Conservation (phyloP, 805 yeast genomes). For the Teunomyces panamensis region DNA sequence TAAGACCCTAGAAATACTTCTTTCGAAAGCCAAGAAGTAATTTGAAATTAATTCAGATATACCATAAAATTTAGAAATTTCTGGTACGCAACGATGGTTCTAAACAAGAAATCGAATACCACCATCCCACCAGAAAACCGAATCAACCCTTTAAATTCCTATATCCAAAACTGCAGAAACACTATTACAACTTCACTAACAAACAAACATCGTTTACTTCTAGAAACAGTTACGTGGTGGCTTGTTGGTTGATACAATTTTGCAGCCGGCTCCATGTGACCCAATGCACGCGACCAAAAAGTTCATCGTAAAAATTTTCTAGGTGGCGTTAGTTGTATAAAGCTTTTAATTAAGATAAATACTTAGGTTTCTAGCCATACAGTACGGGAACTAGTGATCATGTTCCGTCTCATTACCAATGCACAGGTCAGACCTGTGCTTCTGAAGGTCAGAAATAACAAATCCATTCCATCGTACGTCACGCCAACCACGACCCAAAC, state of each 20-base stretch:
- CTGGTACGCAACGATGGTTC: no score
- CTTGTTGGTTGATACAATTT: neutral
- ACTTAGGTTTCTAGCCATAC: neutral
- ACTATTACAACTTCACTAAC: neutral
- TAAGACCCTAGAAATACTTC: no score
- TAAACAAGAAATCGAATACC: no score
- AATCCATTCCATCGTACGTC: slow-evolving; percentile 8
- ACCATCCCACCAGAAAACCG: no score
- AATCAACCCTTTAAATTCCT: no score
- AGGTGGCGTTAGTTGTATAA: neutral
- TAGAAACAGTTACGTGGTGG: no score
- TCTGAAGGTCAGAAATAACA: slow-evolving; percentile 34
- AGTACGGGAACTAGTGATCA: slow-evolving; percentile 6
- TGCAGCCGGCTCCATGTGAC: slow-evolving; percentile 2
- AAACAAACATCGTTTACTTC: no score
- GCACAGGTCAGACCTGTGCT: slow-evolving; percentile 37
- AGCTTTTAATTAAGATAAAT: neutral
- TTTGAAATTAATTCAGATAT: no score
- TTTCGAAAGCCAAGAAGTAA: no score
- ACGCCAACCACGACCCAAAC: neutral
- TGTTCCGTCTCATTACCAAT: slow-evolving; percentile 41
- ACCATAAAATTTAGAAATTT: no score
- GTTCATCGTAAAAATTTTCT: slow-evolving; percentile 5
- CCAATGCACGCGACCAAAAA: slow-evolving; percentile 4
- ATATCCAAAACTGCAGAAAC: neutral